A percentile compares a stretch with the other conserved stretches of the same genome.
Conservation (phyloP, 2,329 filamentous ascomycete genomes). For the Penicillium polonicum region DNA sequence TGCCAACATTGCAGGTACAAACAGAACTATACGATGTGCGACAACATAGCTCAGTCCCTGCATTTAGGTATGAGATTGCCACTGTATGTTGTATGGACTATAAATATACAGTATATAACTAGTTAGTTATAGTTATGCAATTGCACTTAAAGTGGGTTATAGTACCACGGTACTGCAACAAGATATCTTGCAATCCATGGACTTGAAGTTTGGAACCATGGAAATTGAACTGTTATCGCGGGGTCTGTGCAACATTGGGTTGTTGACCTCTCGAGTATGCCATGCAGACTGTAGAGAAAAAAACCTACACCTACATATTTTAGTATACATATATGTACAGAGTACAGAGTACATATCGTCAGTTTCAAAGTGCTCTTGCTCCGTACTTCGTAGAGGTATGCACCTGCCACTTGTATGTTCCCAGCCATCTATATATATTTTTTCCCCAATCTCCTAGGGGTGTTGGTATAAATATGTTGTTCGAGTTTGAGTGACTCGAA, state of each 20-base stretch:
- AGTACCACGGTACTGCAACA: background rate
- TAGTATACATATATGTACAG: background rate
- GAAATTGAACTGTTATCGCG: background rate
- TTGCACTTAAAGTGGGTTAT: background rate
- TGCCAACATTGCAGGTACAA: background rate
- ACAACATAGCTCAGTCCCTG: background rate
- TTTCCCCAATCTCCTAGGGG: no score
- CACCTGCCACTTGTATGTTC: background rate
- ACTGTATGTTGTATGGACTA: background rate
- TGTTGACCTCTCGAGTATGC: constrained; percentile 9
- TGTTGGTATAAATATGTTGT: background rate
- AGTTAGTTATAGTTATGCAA: background rate
- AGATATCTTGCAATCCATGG: background rate
- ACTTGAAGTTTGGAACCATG: background rate
- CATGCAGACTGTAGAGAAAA: constrained; percentile 1
- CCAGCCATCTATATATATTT: background rate
- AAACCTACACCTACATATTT: background rate
- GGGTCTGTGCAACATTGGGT: constrained; percentile 14
- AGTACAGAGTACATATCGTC: background rate
- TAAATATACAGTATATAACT: background rate
- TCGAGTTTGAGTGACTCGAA: background rate
- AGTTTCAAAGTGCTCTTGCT: background rate
- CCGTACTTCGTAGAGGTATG: background rate
- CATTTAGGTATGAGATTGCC: background rate
- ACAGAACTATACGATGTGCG: background rate